phyloP scores from a whole-genome alignment of 352 stramenopile genomes.

The Hyaloperonospora arabidopsidis region DNA sequence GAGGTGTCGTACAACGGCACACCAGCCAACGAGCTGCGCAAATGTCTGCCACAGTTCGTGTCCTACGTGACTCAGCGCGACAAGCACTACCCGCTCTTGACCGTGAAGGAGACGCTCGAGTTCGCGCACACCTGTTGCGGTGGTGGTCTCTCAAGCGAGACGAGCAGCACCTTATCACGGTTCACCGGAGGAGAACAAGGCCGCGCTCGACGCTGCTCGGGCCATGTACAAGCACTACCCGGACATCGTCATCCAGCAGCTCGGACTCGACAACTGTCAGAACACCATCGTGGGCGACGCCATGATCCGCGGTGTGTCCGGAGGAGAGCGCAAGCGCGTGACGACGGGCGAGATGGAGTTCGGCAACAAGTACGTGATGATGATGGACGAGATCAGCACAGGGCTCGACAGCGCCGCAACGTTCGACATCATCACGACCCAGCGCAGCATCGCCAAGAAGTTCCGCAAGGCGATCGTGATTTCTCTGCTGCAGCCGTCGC shows the following conservation, averaged over 20 bases:
- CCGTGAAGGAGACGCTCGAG: conserved; percentile 48
- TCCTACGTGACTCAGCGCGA: conserved; percentile 37
- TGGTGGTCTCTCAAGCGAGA: conserved; percentile 10
- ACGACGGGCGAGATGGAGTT: conserved; percentile 80
- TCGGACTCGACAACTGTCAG: conserved; percentile 5
- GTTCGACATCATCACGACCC: conserved; percentile 16
- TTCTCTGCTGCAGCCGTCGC: conserved; percentile 18
- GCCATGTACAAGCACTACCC: conserved; percentile 17
- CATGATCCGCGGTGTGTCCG: conserved; percentile 50
- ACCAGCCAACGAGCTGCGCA: conserved; percentile 1
- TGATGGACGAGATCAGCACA: conserved; percentile 23
- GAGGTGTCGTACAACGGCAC: conserved; percentile 40
- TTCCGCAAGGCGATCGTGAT: conserved; percentile 21
- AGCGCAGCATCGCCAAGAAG: conserved; percentile 18
- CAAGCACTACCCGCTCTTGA: conserved; percentile 36
- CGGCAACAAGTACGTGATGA: conserved; percentile 20
- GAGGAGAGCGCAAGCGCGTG: conserved; percentile 59
- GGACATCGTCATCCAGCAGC: conserved; percentile 4
- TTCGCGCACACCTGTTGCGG: conserved; percentile 34
- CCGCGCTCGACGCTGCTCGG: conserved; percentile 18
- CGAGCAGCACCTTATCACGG: conserved; percentile 16
- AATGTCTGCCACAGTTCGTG: conserved; percentile 30
- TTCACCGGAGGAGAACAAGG: conserved; percentile 25
- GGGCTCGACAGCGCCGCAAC: conserved; percentile 14
- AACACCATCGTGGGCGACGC: conserved; percentile 7